Evolutionary conservation across 306 rosid species (phyloP).

Genomic region (Carpinus fangiana): DNA sequence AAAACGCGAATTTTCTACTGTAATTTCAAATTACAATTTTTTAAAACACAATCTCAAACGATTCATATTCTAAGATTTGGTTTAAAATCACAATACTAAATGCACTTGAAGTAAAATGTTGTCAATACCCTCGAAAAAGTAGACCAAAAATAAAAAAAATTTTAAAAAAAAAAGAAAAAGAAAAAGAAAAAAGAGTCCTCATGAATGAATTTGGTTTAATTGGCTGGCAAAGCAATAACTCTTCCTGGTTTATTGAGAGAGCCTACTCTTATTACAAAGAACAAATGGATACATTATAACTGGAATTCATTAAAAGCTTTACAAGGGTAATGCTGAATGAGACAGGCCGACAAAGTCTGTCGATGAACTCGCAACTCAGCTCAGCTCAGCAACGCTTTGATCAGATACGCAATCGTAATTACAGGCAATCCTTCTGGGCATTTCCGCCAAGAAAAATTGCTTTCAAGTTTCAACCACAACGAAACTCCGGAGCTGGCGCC

Average conservation of each 20-base stretch:
- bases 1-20: too few relatives aligned
- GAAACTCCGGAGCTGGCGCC: not conserved
- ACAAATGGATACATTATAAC: not conserved
- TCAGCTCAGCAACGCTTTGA: too few relatives aligned
- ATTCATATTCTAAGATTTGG: too few relatives aligned
- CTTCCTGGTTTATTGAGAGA: not conserved
- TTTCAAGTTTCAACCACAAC: not conserved
- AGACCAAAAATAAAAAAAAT: too few relatives aligned
- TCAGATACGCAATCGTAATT: not conserved
- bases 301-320: not conserved
- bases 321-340: not conserved
- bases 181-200: not conserved
- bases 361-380: too few relatives aligned
- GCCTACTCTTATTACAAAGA: not conserved
- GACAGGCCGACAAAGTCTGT: not conserved
- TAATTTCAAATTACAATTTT: too few relatives aligned
- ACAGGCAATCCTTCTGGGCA: not conserved
- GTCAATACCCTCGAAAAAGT: too few relatives aligned
- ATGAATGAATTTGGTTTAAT: too few relatives aligned
- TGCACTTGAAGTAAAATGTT: too few relatives aligned
- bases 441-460: not conserved
- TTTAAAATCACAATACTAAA: too few relatives aligned
- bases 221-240: not conserved
- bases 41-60: too few relatives aligned
- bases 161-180: too few relatives aligned